These are phyloP conservation scores for Fonsecaea nubica DNA, from an alignment of 2,329 filamentous ascomycete genomes.

Conservation along the genomic window DNA sequence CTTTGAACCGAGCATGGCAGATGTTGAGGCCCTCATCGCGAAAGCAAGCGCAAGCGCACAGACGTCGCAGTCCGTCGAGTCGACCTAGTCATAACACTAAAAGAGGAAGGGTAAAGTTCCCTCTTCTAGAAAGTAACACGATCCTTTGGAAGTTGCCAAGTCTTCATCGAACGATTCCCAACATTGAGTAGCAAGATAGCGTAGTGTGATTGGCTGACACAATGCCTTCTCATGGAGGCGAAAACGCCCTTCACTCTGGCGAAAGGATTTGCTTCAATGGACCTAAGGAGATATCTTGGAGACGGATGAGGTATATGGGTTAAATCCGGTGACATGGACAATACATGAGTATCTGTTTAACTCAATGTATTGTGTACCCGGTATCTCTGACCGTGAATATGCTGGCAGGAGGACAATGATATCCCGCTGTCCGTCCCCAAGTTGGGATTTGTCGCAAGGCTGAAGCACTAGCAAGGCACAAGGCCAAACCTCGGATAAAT, in stretches of 20 bases:
- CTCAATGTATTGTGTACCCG: neutral
- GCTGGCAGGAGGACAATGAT: neutral
- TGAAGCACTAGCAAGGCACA: neutral
- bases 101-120: neutral
- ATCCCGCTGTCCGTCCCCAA: neutral
- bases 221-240: neutral
- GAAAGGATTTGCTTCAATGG: neutral
- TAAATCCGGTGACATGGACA: neutral
- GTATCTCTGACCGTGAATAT: neutral
- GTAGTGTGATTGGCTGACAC: neutral
- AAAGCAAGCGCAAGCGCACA: conserved; percentile 18
- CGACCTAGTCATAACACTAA: conserved; percentile 6
- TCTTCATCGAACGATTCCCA: neutral
- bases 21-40: conserved; percentile 30
- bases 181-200: neutral
- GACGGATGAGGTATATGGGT: neutral
- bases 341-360: neutral
- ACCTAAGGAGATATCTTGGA: neutral
- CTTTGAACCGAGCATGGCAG: conserved; percentile 32
- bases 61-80: conserved; percentile 22
- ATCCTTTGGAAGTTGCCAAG: neutral
- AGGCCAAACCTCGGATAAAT: conserved; percentile 14
- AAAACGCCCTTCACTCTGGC: neutral
- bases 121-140: neutral
- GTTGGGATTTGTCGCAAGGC: neutral